These are phyloP conservation scores for Ziziphus jujuba DNA, from an alignment of 306 rosid genomes.

Conservation along the genomic window DNA sequence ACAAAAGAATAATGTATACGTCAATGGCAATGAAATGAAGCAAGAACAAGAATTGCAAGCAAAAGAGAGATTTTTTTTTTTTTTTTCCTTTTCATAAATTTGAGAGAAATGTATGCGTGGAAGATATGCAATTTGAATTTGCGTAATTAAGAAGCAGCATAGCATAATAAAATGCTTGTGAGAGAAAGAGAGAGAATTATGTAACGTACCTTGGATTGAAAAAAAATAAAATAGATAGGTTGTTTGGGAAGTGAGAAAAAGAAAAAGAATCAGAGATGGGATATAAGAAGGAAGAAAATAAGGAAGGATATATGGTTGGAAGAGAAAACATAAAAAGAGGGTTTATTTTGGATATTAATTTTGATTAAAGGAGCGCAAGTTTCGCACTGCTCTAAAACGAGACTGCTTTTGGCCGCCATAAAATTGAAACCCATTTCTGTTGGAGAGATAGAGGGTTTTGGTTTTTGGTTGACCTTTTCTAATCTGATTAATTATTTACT, in stretches of 20 bases:
- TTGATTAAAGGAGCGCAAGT: slow-evolving; percentile 1
- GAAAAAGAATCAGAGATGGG: slow-evolving; percentile 13
- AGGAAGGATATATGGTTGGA: too few species aligned
- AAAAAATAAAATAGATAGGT: slow-evolving; percentile 26
- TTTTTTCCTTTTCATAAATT: too few species aligned
- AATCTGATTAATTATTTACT: neutral
- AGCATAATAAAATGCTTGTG: neutral
- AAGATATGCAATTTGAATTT: slow-evolving; percentile 26
- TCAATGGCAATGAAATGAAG: too few species aligned
- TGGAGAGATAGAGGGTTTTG: neutral
- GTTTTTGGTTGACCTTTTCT: slow-evolving; percentile 18
- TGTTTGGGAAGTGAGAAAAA: slow-evolving; percentile 29
- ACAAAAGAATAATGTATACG: too few species aligned
- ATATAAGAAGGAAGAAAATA: slow-evolving; percentile 12
- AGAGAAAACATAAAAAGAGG: too few species aligned
- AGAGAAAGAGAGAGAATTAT: neutral
- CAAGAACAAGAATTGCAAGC: too few species aligned
- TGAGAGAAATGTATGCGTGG: neutral
- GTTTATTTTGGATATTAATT: neutral
- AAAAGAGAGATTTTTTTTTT: too few species aligned
- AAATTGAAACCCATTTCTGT: slow-evolving; percentile 14
- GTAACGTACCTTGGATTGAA: slow-evolving; percentile 60
- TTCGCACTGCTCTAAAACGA: slow-evolving; percentile 16
- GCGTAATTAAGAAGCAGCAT: slow-evolving; percentile 23
- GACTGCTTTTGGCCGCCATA: slow-evolving; percentile 27